phyloP scores from a whole-genome alignment of 208 protist genomes.

The Trypanosoma caninum region DNA sequence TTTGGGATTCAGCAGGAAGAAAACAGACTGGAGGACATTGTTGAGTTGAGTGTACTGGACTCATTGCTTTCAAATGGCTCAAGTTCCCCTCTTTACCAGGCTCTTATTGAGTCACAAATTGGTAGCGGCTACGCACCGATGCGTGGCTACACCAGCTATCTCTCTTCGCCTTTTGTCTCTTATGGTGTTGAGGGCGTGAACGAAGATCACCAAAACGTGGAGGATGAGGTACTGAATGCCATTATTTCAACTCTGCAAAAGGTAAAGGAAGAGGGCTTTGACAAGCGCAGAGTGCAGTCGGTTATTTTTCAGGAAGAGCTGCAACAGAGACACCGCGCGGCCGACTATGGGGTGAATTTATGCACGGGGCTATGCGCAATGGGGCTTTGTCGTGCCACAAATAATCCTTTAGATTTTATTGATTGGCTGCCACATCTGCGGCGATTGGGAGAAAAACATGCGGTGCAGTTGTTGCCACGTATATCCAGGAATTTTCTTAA shows the following conservation, averaged over 20 bases:
- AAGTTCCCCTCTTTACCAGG: constrained; percentile 85
- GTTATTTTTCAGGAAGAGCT: constrained; percentile 90
- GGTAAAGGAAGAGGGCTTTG: constrained; percentile 77
- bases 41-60: constrained; percentile 80
- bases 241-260: constrained; percentile 52
- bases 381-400: constrained; percentile 62
- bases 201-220: constrained; percentile 46
- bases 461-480: constrained; percentile 52
- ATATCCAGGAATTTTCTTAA: constrained; percentile 63
- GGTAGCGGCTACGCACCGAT: constrained; percentile 82
- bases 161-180: constrained; percentile 79
- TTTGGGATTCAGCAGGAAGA: constrained; percentile 60
- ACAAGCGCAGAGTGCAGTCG: constrained; percentile 69
- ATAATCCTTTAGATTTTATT: constrained; percentile 80
- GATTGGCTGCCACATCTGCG: constrained; percentile 84
- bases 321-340: constrained; percentile 83
- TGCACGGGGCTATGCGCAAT: constrained; percentile 72
- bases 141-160: constrained; percentile 79
- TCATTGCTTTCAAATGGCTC: constrained; percentile 80
- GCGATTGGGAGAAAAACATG: constrained; percentile 50
- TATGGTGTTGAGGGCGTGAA: constrained; percentile 89
- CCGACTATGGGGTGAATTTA: constrained; percentile 83
- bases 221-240: constrained; percentile 60
- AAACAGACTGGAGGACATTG: constrained; percentile 68
- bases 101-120: constrained; percentile 86